A percentile compares a stretch with the other conserved stretches of the same genome.
Conservation (phyloP, 495 filamentous ascomycete species). For the Oleoguttula mirabilis region DNA sequence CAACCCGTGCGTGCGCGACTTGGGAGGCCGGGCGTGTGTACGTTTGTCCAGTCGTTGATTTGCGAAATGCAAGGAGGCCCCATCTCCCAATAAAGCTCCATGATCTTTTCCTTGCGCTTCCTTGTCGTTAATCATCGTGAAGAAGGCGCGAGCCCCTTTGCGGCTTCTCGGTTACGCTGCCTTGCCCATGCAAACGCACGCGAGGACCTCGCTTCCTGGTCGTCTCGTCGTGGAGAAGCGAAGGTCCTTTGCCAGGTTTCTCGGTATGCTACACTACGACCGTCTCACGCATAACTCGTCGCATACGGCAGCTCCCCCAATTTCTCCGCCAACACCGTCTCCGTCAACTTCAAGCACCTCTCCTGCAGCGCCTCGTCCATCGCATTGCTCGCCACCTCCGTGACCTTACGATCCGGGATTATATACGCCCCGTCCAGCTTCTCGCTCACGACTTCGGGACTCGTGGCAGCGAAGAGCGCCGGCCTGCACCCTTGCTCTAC, state of each 20-base stretch:
- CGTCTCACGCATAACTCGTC: slow-evolving; percentile 4
- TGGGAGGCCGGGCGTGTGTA: slow-evolving; percentile 6
- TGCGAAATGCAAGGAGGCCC: slow-evolving; percentile 7
- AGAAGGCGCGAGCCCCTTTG: too few relatives aligned
- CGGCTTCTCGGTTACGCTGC: too few relatives aligned
- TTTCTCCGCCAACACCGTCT: slow-evolving; percentile 32
- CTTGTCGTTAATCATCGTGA: too few relatives aligned
- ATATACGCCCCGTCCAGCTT: slow-evolving; percentile 41
- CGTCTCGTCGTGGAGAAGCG: too few relatives aligned
- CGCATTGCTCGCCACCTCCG: slow-evolving; percentile 31
- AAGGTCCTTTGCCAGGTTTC: too few relatives aligned
- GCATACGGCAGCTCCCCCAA: slow-evolving; percentile 16
- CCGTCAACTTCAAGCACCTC: slow-evolving; percentile 33
- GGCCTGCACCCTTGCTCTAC: slow-evolving; percentile 37
- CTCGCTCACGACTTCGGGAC: slow-evolving; percentile 33
- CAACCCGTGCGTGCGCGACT: too few relatives aligned
- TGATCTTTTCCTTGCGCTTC: too few relatives aligned
- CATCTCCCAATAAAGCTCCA: too few relatives aligned
- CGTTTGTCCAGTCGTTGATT: slow-evolving; percentile 3
- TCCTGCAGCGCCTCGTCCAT: slow-evolving; percentile 30
- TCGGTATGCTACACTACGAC: too few relatives aligned
- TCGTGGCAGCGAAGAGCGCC: slow-evolving; percentile 39
- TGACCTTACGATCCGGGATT: slow-evolving; percentile 40
- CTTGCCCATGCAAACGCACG: too few relatives aligned
- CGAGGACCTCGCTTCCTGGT: too few relatives aligned